A percentile compares a stretch with the other conserved stretches of the same genome.
Conservation (phyloP, 1,284 basidiomycete genomes). For the Malassezia nana region DNA sequence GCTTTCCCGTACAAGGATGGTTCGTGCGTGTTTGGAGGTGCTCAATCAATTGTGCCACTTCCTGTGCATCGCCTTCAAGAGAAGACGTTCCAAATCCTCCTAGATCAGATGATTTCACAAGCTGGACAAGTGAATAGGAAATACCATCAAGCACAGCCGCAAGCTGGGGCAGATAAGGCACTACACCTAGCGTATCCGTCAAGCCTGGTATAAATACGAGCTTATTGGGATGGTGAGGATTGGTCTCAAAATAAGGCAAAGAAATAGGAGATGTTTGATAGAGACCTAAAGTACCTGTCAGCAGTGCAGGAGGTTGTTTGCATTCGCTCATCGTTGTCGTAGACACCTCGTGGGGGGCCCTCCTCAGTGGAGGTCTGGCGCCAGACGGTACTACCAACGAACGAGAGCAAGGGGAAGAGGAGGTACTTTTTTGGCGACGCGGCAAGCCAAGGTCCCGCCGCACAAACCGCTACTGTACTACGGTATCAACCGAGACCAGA, state of each 20-base stretch:
- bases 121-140: conserved; percentile 31
- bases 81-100: conserved; percentile 34
- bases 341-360: too few relatives aligned
- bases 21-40: conserved; percentile 18
- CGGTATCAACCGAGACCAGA: conserved; percentile 14
- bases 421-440: conserved; percentile 5
- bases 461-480: conserved; percentile 16
- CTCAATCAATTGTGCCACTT: conserved; percentile 24
- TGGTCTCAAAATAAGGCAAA: conserved; percentile 31
- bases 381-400: neutral
- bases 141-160: conserved; percentile 15
- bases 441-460: neutral
- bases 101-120: conserved; percentile 30
- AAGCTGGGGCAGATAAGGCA: conserved; percentile 31
- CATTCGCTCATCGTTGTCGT: neutral
- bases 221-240: conserved; percentile 22
- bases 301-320: neutral
- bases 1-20: conserved; percentile 14
- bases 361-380: neutral
- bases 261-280: conserved; percentile 25
- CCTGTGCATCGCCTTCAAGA: conserved; percentile 41
- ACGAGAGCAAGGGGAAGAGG: neutral
- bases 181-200: conserved; percentile 32
- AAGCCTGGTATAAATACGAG: conserved; percentile 36
- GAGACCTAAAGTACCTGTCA: conserved; percentile 22